Percentiles rank a stretch among this genome's conserved stretches.
phyloP scores from a whole-genome alignment of 73 alveolate species.

The Effrenium voratum region DNA sequence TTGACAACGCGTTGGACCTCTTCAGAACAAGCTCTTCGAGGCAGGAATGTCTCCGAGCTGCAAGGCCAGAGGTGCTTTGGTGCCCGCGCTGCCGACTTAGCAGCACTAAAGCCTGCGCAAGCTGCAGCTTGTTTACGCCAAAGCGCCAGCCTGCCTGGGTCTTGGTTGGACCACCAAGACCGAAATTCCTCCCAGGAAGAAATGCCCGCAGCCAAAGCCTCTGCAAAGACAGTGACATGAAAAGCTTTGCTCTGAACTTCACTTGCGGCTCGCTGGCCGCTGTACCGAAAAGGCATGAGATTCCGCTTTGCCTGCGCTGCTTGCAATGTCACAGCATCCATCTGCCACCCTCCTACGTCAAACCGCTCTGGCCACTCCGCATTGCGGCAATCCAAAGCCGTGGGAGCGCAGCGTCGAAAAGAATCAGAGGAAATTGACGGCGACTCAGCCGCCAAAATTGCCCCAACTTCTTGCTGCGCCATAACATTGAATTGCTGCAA shows the following conservation, averaged over 20 bases:
- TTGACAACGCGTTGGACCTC: neutral
- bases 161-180: neutral
- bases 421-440: neutral
- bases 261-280: neutral
- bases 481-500: neutral
- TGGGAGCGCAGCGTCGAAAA: constrained; percentile 9
- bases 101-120: neutral
- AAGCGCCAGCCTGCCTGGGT: neutral
- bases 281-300: neutral
- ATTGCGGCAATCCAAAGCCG: neutral
- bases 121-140: neutral
- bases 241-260: neutral
- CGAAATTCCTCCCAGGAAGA: neutral
- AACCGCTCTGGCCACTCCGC: neutral
- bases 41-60: neutral
- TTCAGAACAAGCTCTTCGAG: neutral
- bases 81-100: neutral
- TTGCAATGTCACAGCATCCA: neutral
- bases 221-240: neutral
- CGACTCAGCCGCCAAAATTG: neutral
- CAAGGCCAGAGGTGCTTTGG: neutral
- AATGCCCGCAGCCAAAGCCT: neutral
- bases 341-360: neutral
- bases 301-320: neutral
- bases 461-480: neutral